These are phyloP conservation scores for Hemileia vastatrix DNA, from an alignment of 1,284 basidiomycete genomes.

Conservation along the genomic window DNA sequence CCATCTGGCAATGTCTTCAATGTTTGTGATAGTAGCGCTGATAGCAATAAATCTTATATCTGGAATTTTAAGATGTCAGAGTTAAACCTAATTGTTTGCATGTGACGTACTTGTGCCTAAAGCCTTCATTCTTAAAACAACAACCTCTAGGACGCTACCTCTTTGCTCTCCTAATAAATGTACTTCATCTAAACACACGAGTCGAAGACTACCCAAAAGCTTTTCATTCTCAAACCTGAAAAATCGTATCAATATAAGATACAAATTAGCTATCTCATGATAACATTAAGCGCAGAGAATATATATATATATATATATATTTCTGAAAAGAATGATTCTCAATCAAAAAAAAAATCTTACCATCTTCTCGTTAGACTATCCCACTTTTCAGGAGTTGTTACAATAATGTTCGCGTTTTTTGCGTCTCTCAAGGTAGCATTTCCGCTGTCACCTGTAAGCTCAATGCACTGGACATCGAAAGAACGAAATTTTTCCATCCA, in stretches of 20 bases:
- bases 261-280: not conserved
- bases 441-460: slow-evolving; percentile 82
- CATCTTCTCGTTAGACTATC: slow-evolving; percentile 78
- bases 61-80: slow-evolving; percentile 31
- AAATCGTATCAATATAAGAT: slow-evolving; percentile 28
- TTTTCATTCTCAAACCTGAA: slow-evolving; percentile 32
- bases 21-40: slow-evolving; percentile 89
- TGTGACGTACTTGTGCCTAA: slow-evolving; percentile 48
- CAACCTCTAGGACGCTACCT: slow-evolving; percentile 83
- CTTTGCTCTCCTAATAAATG: slow-evolving; percentile 82
- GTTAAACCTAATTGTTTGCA: not conserved
- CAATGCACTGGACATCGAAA: slow-evolving; percentile 69
- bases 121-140: slow-evolving; percentile 82
- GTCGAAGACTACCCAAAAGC: slow-evolving; percentile 37
- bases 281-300: not conserved
- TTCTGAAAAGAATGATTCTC: too few species aligned
- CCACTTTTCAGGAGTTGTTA: slow-evolving; percentile 75
- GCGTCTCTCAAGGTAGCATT: slow-evolving; percentile 60
- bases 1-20: slow-evolving; percentile 80
- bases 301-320: too few species aligned
- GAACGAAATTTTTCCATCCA: slow-evolving; percentile 70
- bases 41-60: slow-evolving; percentile 72
- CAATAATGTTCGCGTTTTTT: slow-evolving; percentile 61
- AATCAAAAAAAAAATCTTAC: slow-evolving; percentile 45
- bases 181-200: slow-evolving; percentile 74